A percentile compares a stretch with the other conserved stretches of the same genome.
These are phyloP conservation scores for Psilocybe sp. DNA, from an alignment of 768 basidiomycete species.

Conservation along the genomic window DNA sequence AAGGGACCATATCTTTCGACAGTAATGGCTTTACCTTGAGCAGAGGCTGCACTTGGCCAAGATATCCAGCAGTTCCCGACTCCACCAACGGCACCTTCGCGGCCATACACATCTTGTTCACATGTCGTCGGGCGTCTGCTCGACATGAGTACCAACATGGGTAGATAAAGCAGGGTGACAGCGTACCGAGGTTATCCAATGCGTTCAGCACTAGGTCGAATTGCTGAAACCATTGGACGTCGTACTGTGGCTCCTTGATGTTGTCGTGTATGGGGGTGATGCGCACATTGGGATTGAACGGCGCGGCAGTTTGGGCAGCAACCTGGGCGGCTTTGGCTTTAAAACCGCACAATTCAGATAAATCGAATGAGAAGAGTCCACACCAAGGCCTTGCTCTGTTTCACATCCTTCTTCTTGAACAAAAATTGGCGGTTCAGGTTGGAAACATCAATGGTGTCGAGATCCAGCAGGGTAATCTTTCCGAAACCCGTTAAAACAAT, in stretches of 20 bases:
- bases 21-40: constrained; percentile 55
- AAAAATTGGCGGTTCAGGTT: constrained; percentile 97
- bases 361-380: constrained; percentile 14
- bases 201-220: constrained; percentile 96
- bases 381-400: constrained; percentile 92
- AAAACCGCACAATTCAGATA: background rate
- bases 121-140: constrained; percentile 88
- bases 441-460: constrained; percentile 98
- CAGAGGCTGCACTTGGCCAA: constrained; percentile 95
- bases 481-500: constrained; percentile 91
- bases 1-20: background rate
- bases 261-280: constrained; percentile 92
- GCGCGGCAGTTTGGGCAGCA: constrained; percentile 76
- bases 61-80: constrained; percentile 94
- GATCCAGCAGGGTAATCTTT: constrained; percentile 87
- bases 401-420: constrained; percentile 95
- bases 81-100: constrained; percentile 89
- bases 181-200: constrained; percentile 88
- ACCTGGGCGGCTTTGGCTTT: constrained; percentile 41
- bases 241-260: constrained; percentile 90
- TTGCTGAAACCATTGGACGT: constrained; percentile 83
- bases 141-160: background rate
- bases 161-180: background rate
- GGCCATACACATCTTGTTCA: constrained; percentile 98
- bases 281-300: constrained; percentile 85